A percentile compares a stretch with the other conserved stretches of the same genome.
These are phyloP conservation scores for Pelargonium australe DNA, from an alignment of 441 rosid species.

Conservation along the genomic window DNA sequence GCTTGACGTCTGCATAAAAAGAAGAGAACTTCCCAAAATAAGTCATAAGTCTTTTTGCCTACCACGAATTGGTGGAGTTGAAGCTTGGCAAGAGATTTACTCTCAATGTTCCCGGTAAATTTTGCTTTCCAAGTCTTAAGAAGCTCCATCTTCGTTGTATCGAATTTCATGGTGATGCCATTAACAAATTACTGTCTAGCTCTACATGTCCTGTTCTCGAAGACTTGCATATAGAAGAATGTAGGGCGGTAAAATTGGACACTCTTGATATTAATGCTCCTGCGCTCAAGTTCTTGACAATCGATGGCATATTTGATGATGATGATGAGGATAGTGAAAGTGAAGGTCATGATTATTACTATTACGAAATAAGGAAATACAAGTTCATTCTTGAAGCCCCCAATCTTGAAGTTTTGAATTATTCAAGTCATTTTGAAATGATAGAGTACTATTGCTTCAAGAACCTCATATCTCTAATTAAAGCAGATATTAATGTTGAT, in stretches of 20 bases:
- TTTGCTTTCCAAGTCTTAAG: not conserved
- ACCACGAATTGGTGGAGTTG: not conserved
- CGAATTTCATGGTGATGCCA: too few species aligned
- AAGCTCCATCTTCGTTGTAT: not conserved
- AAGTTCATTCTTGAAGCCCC: not conserved
- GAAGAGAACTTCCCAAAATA: not conserved
- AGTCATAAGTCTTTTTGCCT: not conserved
- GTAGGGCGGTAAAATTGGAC: not conserved
- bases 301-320: not conserved
- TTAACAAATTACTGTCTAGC: not conserved
- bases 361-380: not conserved
- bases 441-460: not conserved
- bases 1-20: not conserved
- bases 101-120: not conserved
- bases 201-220: not conserved
- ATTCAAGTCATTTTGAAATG: not conserved
- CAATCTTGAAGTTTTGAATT: not conserved
- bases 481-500: not conserved
- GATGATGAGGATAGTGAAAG: not conserved
- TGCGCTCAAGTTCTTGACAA: not conserved
- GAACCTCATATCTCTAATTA: not conserved
- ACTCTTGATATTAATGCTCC: conserved; percentile 1
- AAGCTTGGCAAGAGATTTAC: not conserved
- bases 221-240: not conserved
- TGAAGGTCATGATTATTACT: not conserved